These are phyloP conservation scores for Clonostachys rhizophaga DNA, from an alignment of 2,329 filamentous ascomycete genomes.

Conservation along the genomic window DNA sequence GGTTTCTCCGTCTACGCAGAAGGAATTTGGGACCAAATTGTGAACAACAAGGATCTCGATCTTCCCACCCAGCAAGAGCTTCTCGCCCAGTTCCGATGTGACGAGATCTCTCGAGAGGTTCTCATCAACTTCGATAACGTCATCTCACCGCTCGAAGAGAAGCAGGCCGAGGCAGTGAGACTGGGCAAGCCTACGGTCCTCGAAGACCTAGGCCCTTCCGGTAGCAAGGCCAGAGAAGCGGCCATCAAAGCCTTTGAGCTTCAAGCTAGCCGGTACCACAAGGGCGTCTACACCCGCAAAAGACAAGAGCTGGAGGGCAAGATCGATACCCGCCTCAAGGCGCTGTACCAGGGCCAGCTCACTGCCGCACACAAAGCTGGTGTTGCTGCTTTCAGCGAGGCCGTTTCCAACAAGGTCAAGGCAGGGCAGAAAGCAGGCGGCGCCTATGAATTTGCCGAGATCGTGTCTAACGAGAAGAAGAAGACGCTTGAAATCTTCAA, in stretches of 20 bases:
- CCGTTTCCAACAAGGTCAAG: slow-evolving; percentile 84
- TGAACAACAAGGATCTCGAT: slow-evolving; percentile 97
- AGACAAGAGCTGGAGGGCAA: slow-evolving; percentile 79
- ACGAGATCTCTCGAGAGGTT: slow-evolving; percentile 92
- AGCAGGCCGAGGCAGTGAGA: slow-evolving; percentile 70
- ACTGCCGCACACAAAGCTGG: slow-evolving; percentile 85
- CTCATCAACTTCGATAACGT: slow-evolving; percentile 75
- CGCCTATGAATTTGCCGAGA: slow-evolving; percentile 91
- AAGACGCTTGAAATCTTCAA: slow-evolving; percentile 72
- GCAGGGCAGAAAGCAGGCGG: slow-evolving; percentile 87
- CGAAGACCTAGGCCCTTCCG: slow-evolving; percentile 66
- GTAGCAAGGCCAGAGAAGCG: slow-evolving; percentile 66
- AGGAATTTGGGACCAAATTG: slow-evolving; percentile 97
- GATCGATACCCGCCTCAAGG: slow-evolving; percentile 82
- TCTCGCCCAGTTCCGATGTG: slow-evolving; percentile 93
- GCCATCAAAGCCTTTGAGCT: slow-evolving; percentile 81
- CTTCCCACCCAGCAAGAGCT: slow-evolving; percentile 95
- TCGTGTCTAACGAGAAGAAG: slow-evolving; percentile 79
- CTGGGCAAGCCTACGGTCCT: slow-evolving; percentile 72
- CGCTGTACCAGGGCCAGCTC: slow-evolving; percentile 84
- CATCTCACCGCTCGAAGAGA: slow-evolving; percentile 81
- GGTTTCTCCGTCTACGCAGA: slow-evolving; percentile 94
- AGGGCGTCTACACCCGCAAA: slow-evolving; percentile 88
- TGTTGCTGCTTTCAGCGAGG: slow-evolving; percentile 78
- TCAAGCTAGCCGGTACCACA: slow-evolving; percentile 93